Base-by-base conservation (phyloP, 2,329 filamentous ascomycete genomes). In the Emmonsiellopsis sp. region DNA sequence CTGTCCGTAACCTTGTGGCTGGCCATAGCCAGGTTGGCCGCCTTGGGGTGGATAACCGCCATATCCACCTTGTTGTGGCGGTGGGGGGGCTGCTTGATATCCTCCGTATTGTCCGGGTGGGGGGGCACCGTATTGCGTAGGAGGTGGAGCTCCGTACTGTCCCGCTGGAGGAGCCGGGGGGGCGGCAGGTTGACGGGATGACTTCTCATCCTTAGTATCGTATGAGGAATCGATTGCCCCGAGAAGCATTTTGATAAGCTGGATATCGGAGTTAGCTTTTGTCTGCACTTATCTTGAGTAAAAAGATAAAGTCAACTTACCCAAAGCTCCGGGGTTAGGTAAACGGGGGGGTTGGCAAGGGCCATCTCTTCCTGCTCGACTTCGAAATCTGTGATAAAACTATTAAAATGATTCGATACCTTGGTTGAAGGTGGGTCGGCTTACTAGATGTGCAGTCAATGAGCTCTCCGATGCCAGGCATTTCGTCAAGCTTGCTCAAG, bases 371-470 rank as follows among this genome's bases (percentile, higher is more conserved):
- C 80, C 56, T 82, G 81, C 63, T 86, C 83, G 58, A 83, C 81
- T 67, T 85, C 83, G 60, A 79, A 85, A 69, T 85, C 81, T 82
- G 60, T 27, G 21, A 27, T 27, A 27, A 27, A 27, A 27, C 21
- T 27, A 27, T 27, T 27, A 27, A 3, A 27, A 27, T 27, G 57
- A 32, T 34, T 55, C 5, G 44, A 49, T 33, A 27, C 44, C n/a
- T 14, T 8, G n/a, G 40, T 42, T 5, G 8, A 8, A 42, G 10
- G n/a, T 14, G 8, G 13, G n/a, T n/a, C 17, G 6, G 73, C 79
- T 66, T 75, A 84, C 81, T 85, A 21, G 82, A 85, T 53, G 83
- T 86, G 71, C 83, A 86, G 66, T 86, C 83, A 54, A 86, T 78
- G 65, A 85, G 68, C 13, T 73, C 67, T 47, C 83, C 83, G 61